Conservation (phyloP, 768 basidiomycete species). For the Dentipellis fragilis region DNA sequence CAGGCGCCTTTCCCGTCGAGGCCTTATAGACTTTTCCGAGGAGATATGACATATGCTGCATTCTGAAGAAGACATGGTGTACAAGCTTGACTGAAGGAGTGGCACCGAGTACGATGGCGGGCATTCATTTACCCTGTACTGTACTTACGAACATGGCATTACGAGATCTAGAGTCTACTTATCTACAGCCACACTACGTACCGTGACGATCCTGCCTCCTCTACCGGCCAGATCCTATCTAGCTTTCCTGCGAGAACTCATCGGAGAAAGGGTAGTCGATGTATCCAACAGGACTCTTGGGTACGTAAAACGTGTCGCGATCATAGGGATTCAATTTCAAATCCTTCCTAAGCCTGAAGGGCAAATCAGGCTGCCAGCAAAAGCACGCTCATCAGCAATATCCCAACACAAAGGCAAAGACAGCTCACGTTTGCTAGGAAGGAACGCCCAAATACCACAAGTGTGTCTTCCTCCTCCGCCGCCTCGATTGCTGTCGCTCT, state of each 20-base stretch:
- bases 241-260: not conserved
- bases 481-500: constrained; percentile 9
- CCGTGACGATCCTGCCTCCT: too few relatives aligned
- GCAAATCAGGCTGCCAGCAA: constrained; percentile 23
- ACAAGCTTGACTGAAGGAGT: not conserved
- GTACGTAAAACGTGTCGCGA: constrained; percentile 14
- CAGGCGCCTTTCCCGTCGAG: too few relatives aligned
- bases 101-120: not conserved
- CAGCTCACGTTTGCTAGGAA: not conserved
- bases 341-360: constrained; percentile 17
- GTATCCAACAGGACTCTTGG: constrained; percentile 19
- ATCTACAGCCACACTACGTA: too few relatives aligned
- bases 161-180: too few relatives aligned
- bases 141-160: too few relatives aligned
- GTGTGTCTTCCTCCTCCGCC: not conserved
- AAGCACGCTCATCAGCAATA: not conserved
- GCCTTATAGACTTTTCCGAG: too few relatives aligned
- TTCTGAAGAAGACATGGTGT: not conserved
- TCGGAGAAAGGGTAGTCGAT: constrained; percentile 23
- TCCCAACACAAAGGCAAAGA: not conserved
- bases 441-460: not conserved
- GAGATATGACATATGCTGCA: not conserved
- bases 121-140: not conserved
- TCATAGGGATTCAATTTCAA: constrained; percentile 17
- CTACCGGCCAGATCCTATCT: too few relatives aligned